Evolutionary conservation across 257 asterid genomes (phyloP), one percentile per base, ranked within the genome.

Genomic region (Nicotiana paniculata): DNA sequence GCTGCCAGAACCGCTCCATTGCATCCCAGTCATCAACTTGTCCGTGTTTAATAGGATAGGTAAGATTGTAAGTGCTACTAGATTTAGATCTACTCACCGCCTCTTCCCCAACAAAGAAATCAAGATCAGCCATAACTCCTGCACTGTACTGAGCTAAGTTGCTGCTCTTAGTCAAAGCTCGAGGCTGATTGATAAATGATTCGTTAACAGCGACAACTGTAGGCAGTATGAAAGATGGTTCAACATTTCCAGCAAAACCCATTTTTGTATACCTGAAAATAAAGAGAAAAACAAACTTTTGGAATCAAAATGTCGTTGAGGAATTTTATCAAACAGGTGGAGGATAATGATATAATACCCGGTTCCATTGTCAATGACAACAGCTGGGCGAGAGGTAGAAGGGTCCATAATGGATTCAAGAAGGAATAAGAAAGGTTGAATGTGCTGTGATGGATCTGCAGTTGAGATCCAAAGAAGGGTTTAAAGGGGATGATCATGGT

Each of bases 1-100:
- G 97, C 92, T 96, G 98, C 99, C 99, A 96, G 85, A 93, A 96
- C 78, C 97, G 89, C 90, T 96, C 99, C 98, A 94, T 94, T 15
- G 97, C 92, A 81, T 96, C 98, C 99, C 98, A 96, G 84, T 96
- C 79, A 77, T 92, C 94, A 33, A 96, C 98, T 89, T 96, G 97
- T 70, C 99, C 98, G 79, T 93, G 96, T 86, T 87, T 89, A 77
- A 96, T 92, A 10, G 99, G 99, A 90, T 92, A 88, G 64, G 83
- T 92, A 90, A 94, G 89, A 86, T 85, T 93, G 83, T 89, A 91
- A 63, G 82, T 82, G 85, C 82, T 88, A 77, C 89, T 94, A 67
- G 91, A 89, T 84, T 90, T 93, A 86, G 97, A 92, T 90, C 91
- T 94, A 81, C 94, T 76, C 61, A 91, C 59, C 2, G 97, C 99